Conservation (phyloP, 2,329 filamentous ascomycete species). For the Cladosporium austrohemisphaericum region DNA sequence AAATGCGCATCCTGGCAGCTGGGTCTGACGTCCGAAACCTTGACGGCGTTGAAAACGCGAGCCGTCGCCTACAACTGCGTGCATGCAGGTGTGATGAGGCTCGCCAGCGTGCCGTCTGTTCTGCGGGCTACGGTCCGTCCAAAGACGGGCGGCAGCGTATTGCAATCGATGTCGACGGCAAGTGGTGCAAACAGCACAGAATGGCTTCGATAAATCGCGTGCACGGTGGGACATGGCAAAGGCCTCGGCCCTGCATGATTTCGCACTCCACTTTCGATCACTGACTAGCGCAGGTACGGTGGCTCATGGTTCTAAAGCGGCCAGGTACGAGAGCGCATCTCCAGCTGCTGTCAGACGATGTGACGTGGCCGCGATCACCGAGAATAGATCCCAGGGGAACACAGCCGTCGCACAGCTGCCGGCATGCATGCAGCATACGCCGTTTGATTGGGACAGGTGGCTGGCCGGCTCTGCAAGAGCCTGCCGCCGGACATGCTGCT, state of each 20-base stretch:
- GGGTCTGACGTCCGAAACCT: constrained; percentile 12
- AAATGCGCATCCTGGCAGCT: constrained; percentile 4
- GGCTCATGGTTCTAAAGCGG: neutral
- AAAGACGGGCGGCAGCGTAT: neutral
- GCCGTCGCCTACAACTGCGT: neutral
- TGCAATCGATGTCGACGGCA: constrained; percentile 1
- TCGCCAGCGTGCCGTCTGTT: neutral
- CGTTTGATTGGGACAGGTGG: constrained; percentile 1
- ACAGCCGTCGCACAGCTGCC: constrained; percentile 9
- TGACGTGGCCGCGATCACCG: constrained; percentile 9
- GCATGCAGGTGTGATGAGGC: constrained; percentile 9
- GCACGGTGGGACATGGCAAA: neutral
- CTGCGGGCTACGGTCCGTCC: constrained; percentile 3
- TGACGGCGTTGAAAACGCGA: neutral
- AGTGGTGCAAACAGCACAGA: too few relatives aligned
- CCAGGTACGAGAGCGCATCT: constrained; percentile 5
- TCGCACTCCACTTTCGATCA: constrained; percentile 8
- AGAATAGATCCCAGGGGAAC: constrained; percentile 8
- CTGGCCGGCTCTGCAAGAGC: neutral
- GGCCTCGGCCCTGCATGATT: constrained; percentile 5
- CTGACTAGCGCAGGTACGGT: constrained; percentile 12
- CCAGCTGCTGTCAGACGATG: constrained; percentile 7
- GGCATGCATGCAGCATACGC: neutral
- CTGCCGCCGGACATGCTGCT: neutral
- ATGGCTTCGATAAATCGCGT: too few relatives aligned